These are phyloP conservation scores for Parasarocladium wereldwijsianum DNA, from an alignment of 2,329 filamentous ascomycete species.

Conservation along the genomic window DNA sequence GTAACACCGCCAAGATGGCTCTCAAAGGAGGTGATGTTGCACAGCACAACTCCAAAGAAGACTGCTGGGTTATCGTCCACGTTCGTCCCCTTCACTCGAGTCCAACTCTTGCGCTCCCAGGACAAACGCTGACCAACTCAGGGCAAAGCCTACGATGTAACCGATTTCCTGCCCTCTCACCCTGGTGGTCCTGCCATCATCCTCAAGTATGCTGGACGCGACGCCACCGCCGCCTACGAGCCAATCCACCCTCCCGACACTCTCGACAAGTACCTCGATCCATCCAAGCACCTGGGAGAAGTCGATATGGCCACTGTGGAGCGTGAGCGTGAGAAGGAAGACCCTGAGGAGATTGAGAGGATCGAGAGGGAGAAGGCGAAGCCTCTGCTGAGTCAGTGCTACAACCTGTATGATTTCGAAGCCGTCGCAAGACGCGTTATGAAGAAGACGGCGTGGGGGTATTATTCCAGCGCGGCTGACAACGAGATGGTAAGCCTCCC, in stretches of 20 bases:
- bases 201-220: constrained; percentile 73
- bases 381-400: constrained; percentile 75
- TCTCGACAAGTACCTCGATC: constrained; percentile 68
- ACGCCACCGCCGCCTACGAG: constrained; percentile 84
- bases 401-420: constrained; percentile 93
- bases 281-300: constrained; percentile 73
- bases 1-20: constrained; percentile 17
- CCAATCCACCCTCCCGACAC: constrained; percentile 83
- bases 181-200: constrained; percentile 87
- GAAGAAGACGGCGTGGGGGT: constrained; percentile 96
- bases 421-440: constrained; percentile 77
- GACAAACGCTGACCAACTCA: constrained; percentile 12
- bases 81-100: constrained; percentile 24
- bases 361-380: constrained; percentile 60
- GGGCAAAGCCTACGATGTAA: constrained; percentile 79
- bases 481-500: constrained; percentile 24
- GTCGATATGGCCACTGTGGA: constrained; percentile 79
- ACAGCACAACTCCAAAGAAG: constrained; percentile 66
- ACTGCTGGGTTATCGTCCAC: constrained; percentile 86
- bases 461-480: constrained; percentile 80
- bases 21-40: constrained; percentile 38
- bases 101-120: neutral
- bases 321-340: constrained; percentile 55
- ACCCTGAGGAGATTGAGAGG: constrained; percentile 43
- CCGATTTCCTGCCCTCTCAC: constrained; percentile 79